Percentiles rank a stretch among this genome's conserved stretches.
Evolutionary conservation across 176 grass and related monocot species (phyloP).

Genomic region (Juncus effusus): DNA sequence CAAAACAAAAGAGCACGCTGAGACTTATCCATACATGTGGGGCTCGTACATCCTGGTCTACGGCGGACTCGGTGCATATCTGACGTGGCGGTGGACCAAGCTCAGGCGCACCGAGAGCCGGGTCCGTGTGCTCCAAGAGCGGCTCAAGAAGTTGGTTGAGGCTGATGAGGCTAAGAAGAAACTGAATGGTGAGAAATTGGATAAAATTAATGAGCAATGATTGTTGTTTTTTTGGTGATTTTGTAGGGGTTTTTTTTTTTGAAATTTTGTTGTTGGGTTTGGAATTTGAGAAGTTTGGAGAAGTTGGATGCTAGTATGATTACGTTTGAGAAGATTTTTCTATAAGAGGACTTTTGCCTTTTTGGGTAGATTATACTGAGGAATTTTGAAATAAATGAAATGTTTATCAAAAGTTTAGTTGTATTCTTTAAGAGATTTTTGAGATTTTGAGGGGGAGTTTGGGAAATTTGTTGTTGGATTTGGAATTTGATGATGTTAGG

Average conservation of each 20-base stretch:
- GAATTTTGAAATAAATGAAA: no score
- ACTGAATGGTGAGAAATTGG: no score
- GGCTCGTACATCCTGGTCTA: conserved; percentile 97
- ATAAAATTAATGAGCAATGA: not conserved
- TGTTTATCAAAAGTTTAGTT: no score
- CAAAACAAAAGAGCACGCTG: conserved; percentile 83
- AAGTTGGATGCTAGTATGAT: no score
- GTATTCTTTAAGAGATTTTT: no score
- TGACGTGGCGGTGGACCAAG: conserved; percentile 76
- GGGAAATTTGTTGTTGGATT: no score
- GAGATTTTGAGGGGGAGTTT: no score
- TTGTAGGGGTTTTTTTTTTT: not conserved
- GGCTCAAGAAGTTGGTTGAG: conserved; percentile 62
- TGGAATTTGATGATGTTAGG: no score
- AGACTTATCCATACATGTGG: conserved; percentile 96
- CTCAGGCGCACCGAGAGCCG: conserved; percentile 83
- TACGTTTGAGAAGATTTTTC: no score
- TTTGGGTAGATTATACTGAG: no score
- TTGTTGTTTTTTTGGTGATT: not conserved
- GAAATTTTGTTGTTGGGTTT: not conserved
- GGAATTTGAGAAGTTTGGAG: no score
- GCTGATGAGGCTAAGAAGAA: conserved; percentile 41
- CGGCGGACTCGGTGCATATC: conserved; percentile 59
- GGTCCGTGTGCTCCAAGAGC: conserved; percentile 60
- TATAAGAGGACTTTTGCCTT: no score